Evolutionary conservation across 208 protist genomes (phyloP).

Genomic region (Wallacemonas sp.): DNA sequence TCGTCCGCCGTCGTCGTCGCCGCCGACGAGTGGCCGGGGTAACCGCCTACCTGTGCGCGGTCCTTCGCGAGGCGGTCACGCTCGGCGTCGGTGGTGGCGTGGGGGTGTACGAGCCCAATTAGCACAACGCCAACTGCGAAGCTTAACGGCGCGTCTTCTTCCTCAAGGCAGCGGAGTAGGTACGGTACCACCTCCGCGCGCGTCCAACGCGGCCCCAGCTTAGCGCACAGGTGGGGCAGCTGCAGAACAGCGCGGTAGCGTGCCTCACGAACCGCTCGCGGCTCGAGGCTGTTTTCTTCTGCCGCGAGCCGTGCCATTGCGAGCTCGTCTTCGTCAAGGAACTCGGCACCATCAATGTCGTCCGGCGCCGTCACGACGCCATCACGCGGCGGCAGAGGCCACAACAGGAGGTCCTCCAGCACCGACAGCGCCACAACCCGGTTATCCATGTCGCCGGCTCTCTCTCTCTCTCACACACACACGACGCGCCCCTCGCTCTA

Average conservation of each 20-base stretch:
- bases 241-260: slow-evolving; percentile 61
- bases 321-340: slow-evolving; percentile 18
- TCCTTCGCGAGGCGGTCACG: neutral
- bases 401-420: slow-evolving; percentile 75
- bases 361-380: slow-evolving; percentile 13
- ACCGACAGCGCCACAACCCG: slow-evolving; percentile 60
- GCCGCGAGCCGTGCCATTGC: slow-evolving; percentile 30
- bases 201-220: slow-evolving; percentile 51
- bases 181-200: slow-evolving; percentile 66
- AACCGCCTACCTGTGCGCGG: too few relatives aligned
- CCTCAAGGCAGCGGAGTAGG: slow-evolving; percentile 69
- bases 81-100: slow-evolving; percentile 1
- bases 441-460: slow-evolving; percentile 50
- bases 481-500: neutral
- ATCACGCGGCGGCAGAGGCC: slow-evolving; percentile 38
- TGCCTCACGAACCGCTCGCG: slow-evolving; percentile 35
- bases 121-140: slow-evolving; percentile 54
- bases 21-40: neutral
- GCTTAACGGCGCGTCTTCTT: slow-evolving; percentile 67
- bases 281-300: slow-evolving; percentile 45
- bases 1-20: neutral
- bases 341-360: slow-evolving; percentile 5
- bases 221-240: slow-evolving; percentile 47
- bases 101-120: slow-evolving; percentile 40
- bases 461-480: neutral